Evolutionary conservation across 2,329 filamentous ascomycete genomes (phyloP), one percentile per base, ranked within the genome.

Genomic region (Neophaeococcomyces aloes): DNA sequence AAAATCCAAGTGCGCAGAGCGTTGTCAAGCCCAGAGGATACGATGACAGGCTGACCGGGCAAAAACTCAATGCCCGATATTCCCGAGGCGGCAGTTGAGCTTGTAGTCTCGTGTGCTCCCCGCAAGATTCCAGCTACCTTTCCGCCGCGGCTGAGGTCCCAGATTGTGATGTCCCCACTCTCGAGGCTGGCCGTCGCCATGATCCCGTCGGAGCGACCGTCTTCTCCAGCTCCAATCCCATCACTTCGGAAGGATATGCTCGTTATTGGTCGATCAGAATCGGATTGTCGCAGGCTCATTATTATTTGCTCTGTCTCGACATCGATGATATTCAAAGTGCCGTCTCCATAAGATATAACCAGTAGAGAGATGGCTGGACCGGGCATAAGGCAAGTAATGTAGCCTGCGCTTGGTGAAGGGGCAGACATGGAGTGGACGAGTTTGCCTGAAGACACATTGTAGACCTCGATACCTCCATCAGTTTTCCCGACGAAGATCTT

Each of bases 1-100:
- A 95, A 94, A 48, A 96, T 91, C 89, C 89, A 95, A 4, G 87
- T 88, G 61, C 89, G 93, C 47, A 98, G 68, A 7, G 88, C 86
- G 64, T 98, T 98, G 61, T 98, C 91, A 37, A 84, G 72, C 3
- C 91, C 93, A 51, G 86, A 91, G 7, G 87, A 94, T 21, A 96
- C 71, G 32, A 98, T 75, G 2, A 96, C 82, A 4, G 86, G 83
- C 60, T 98, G 93, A 0, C 88, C 89, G 13, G 81, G 69, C 8
- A 98, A 70, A 56, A 98, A 98, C 56, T 95, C 86, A 15, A 94
- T 69, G 58, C 84, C 88, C 67, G 80, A 93, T 36, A 95, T 76
- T 3, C 88, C 89, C 21, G 60, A 61, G 8, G 85, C 83, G 11
- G 78, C 72, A 14, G 83, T 73, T 33, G 56, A 52, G 17, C 61